Evolutionary conservation across 768 basidiomycete genomes (phyloP).

Genomic region (Trametopsis cervina): DNA sequence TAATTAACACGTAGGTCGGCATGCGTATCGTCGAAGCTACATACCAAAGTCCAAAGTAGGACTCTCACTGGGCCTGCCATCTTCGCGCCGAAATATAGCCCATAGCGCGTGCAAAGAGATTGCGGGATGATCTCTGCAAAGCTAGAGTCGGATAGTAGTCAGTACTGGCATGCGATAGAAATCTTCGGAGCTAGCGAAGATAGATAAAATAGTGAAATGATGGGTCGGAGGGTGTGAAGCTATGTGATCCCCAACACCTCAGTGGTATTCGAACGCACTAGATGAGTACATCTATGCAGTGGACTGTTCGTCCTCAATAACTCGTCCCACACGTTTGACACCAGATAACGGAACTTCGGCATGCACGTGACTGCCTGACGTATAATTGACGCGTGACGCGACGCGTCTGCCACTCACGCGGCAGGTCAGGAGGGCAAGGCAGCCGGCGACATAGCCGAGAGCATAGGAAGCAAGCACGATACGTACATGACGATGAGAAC

Average conservation of each 20-base stretch:
- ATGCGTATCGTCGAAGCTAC: conserved; percentile 11
- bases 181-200: no score
- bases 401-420: conserved; percentile 6
- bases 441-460: neutral
- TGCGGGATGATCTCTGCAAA: conserved; percentile 93
- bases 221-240: no score
- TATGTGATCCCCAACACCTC: no score
- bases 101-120: conserved; percentile 86
- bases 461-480: conserved; percentile 3
- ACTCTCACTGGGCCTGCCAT: conserved; percentile 66
- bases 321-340: no score
- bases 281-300: neutral
- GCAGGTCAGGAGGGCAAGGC: conserved; percentile 7
- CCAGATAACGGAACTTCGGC: no score
- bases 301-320: no score
- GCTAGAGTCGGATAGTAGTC: conserved; percentile 30
- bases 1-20: no score
- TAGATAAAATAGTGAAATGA: neutral
- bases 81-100: conserved; percentile 81
- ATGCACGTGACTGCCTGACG: no score
- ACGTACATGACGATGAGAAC: conserved; percentile 84
- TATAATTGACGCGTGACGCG: conserved; percentile 4
- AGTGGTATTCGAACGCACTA: no score
- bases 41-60: conserved; percentile 64
- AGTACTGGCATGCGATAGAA: neutral